phyloP scores from a whole-genome alignment of 176 grass and related monocot genomes.

The Oryza officinalis region DNA sequence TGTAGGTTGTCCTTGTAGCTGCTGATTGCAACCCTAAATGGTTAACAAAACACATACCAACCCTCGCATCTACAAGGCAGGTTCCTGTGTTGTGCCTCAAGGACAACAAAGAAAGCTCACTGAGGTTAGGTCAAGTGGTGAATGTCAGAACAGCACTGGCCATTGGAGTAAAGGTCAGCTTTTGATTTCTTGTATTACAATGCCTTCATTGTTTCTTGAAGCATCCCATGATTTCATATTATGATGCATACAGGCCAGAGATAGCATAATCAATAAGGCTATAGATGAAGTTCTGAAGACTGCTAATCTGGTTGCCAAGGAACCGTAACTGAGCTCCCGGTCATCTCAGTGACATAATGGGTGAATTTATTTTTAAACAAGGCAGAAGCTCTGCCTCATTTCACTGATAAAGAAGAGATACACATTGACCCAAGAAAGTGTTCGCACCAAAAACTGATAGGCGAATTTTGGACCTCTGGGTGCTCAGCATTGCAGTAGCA shows the following conservation, averaged over 20 bases:
- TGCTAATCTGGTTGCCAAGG: neutral
- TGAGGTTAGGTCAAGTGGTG: conserved; percentile 80
- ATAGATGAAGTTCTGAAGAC: conserved; percentile 36
- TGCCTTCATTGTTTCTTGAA: neutral
- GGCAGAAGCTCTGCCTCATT: too few relatives aligned
- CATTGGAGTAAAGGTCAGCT: conserved; percentile 75
- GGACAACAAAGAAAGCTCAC: conserved; percentile 79
- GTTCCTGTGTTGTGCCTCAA: conserved; percentile 74
- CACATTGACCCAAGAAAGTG: too few relatives aligned
- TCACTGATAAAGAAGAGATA: too few relatives aligned
- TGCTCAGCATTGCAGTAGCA: conserved; percentile 1
- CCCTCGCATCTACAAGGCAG: conserved; percentile 65
- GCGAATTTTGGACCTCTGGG: too few relatives aligned
- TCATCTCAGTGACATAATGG: neutral
- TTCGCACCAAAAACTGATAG: too few relatives aligned
- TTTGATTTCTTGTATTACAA: conserved; percentile 15
- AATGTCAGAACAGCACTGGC: conserved; percentile 78
- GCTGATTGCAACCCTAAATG: conserved; percentile 86
- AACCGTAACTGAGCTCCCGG: neutral
- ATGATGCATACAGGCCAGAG: conserved; percentile 37
- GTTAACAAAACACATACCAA: conserved; percentile 87
- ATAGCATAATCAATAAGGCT: conserved; percentile 45
- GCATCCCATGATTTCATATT: neutral
- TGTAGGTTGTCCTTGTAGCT: conserved; percentile 74
- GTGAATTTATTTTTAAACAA: neutral